phyloP scores from a whole-genome alignment of 768 basidiomycete species.

The Macrolepiota albuminosa region DNA sequence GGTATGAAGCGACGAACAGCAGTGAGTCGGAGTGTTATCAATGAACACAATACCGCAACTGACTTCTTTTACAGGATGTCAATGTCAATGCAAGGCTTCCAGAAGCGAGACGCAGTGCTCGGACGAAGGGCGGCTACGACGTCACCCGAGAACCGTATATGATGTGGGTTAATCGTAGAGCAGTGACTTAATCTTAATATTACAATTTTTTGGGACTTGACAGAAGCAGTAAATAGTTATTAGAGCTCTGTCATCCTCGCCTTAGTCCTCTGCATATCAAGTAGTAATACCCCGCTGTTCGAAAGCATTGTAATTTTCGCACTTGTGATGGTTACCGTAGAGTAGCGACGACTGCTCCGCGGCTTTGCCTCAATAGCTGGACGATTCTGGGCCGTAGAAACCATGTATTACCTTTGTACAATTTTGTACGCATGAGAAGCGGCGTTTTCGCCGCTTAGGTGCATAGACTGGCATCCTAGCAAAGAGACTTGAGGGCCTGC shows the following conservation, averaged over 20 bases:
- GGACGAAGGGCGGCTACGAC: conserved; percentile 62
- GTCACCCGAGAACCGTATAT: conserved; percentile 80
- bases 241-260: neutral
- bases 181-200: conserved; percentile 39
- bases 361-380: neutral
- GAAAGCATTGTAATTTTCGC: neutral
- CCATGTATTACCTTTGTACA: neutral
- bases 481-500: neutral
- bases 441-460: neutral
- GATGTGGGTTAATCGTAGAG: conserved; percentile 82
- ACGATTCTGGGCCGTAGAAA: neutral
- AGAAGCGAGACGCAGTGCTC: conserved; percentile 76
- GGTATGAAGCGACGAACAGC: conserved; percentile 73
- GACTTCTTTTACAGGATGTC: conserved; percentile 48
- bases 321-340: neutral
- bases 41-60: conserved; percentile 1
- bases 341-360: neutral
- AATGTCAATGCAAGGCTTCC: conserved; percentile 65
- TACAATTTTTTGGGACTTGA: neutral
- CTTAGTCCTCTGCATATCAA: neutral
- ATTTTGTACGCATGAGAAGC: neutral
- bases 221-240: neutral
- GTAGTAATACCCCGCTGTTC: neutral
- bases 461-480: neutral
- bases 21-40: conserved; percentile 39